These are phyloP conservation scores for Ophiostoma ulmi DNA, from an alignment of 2,329 filamentous ascomycete species.

Conservation along the genomic window DNA sequence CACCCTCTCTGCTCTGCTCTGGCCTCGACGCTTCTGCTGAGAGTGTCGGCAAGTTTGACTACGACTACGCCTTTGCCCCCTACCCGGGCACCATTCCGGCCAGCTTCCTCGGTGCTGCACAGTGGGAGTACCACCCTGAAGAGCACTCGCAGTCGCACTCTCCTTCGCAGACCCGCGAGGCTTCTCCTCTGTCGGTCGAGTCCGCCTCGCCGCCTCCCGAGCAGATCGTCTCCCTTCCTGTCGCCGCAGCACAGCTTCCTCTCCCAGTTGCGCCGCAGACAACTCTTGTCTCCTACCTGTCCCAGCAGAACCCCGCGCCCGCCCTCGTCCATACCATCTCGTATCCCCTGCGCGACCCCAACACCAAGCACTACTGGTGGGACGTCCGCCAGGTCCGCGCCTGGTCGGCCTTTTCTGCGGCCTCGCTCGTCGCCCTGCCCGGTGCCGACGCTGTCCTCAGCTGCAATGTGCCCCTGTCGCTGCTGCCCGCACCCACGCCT, in stretches of 20 bases:
- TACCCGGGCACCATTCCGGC: constrained; percentile 61
- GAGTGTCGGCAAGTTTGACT: constrained; percentile 37
- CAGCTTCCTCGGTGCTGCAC: constrained; percentile 37
- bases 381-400: constrained; percentile 81
- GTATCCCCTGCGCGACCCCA: constrained; percentile 59
- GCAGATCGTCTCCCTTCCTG: not conserved
- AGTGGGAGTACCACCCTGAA: constrained; percentile 32
- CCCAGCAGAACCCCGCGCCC: constrained; percentile 72
- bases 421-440: constrained; percentile 66
- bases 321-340: constrained; percentile 75
- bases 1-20: constrained; percentile 58
- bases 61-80: constrained; percentile 63
- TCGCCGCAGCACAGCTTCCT: constrained; percentile 29
- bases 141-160: not conserved
- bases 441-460: constrained; percentile 68
- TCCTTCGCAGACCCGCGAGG: constrained; percentile 37
- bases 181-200: constrained; percentile 39
- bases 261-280: not conserved
- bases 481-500: constrained; percentile 52
- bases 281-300: constrained; percentile 72
- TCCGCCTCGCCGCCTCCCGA: constrained; percentile 31
- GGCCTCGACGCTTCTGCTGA: constrained; percentile 59
- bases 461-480: constrained; percentile 57
- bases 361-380: constrained; percentile 89
- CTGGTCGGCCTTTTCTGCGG: constrained; percentile 74